Percentiles rank a stretch among this genome's conserved stretches.
These are phyloP conservation scores for Boletus edulis DNA, from an alignment of 768 basidiomycete genomes.

Conservation along the genomic window DNA sequence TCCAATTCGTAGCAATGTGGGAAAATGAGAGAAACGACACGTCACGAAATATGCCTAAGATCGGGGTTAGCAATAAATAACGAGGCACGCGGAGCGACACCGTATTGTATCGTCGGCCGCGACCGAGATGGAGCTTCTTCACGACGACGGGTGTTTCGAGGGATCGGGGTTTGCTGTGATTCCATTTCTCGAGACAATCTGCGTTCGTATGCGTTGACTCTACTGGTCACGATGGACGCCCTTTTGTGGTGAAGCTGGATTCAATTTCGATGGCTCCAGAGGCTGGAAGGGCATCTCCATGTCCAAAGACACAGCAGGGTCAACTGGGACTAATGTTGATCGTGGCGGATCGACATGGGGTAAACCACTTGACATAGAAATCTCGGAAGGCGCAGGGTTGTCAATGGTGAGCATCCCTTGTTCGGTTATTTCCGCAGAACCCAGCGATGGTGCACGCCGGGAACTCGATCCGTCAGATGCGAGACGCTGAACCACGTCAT, in stretches of 20 bases:
- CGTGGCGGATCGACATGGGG: conserved; percentile 17
- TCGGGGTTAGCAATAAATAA: conserved; percentile 74
- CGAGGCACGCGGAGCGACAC: conserved; percentile 58
- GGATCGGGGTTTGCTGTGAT: conserved; percentile 30
- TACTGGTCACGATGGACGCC: conserved; percentile 43
- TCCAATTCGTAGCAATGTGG: background rate
- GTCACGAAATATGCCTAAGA: conserved; percentile 15
- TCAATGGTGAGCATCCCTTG: conserved; percentile 12
- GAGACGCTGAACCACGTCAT: conserved; percentile 67
- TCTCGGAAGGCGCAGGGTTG: conserved; percentile 6
- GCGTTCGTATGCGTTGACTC: conserved; percentile 58
- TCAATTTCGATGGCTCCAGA: background rate
- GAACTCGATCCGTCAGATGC: conserved; percentile 30
- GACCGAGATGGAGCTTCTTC: conserved; percentile 43
- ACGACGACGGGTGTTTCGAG: conserved; percentile 40
- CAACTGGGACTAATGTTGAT: conserved; percentile 9
- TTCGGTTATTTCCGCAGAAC: conserved; percentile 23
- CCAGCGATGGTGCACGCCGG: conserved; percentile 23
- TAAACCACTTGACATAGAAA: conserved; percentile 6
- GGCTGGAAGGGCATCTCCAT: conserved; percentile 2
- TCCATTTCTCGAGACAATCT: conserved; percentile 54
- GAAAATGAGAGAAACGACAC: background rate
- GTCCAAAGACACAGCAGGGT: background rate
- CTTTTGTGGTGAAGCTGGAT: background rate
- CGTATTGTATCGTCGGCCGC: conserved; percentile 52